phyloP scores from a whole-genome alignment of 2,329 filamentous ascomycete species.

The Diaporthe velutina region DNA sequence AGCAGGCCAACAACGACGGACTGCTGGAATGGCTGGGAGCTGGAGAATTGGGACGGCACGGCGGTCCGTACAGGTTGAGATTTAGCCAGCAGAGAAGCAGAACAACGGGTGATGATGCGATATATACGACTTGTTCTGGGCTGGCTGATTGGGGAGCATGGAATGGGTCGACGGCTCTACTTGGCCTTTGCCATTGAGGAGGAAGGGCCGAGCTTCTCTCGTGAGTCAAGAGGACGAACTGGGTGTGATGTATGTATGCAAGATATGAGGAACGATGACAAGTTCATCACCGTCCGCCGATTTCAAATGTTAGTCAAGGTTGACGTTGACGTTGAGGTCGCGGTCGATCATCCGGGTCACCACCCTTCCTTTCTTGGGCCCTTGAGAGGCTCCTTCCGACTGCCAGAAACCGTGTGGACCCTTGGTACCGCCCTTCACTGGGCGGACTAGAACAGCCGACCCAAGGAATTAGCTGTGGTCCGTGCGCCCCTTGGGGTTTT shows the following conservation, averaged over 20 bases:
- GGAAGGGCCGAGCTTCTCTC: no score
- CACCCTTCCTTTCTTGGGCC: neutral
- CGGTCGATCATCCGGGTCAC: conserved; percentile 13
- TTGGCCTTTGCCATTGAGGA: no score
- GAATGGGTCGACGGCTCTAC: neutral
- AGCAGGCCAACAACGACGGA: conserved; percentile 2
- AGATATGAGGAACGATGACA: no score
- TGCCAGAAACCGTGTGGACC: conserved; percentile 24
- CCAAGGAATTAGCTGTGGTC: conserved; percentile 30
- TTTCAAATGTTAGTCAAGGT: neutral
- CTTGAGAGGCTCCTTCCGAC: conserved; percentile 15
- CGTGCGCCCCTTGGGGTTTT: conserved; percentile 15
- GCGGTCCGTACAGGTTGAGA: conserved; percentile 7
- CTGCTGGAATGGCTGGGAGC: neutral
- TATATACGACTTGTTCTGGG: neutral
- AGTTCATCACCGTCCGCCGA: no score
- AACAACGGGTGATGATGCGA: neutral
- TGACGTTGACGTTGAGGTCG: neutral
- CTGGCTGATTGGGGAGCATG: neutral
- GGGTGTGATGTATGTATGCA: neutral
- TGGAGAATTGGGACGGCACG: conserved; percentile 8
- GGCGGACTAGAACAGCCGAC: conserved; percentile 10
- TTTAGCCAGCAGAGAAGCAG: neutral
- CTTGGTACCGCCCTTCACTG: neutral
- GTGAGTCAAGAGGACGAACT: no score